Conservation (phyloP, 257 asterid genomes). For the Petunia axillaris region DNA sequence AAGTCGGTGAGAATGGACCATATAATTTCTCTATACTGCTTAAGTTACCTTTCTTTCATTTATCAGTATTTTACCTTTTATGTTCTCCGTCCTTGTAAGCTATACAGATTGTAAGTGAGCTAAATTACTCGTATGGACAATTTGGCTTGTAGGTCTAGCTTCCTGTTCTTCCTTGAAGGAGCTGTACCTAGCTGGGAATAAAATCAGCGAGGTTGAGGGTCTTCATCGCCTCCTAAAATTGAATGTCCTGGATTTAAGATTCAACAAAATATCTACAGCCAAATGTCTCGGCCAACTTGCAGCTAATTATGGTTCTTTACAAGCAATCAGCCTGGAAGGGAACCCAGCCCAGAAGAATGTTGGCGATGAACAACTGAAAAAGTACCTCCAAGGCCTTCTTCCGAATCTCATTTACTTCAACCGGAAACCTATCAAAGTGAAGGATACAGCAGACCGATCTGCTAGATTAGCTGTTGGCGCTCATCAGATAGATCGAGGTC, state of each 20-base stretch:
- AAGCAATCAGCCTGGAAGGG: constrained; percentile 90
- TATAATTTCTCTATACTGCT: constrained; percentile 4
- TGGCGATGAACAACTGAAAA: constrained; percentile 87
- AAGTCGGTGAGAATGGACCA: background rate
- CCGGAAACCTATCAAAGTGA: constrained; percentile 71
- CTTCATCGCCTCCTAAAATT: constrained; percentile 95
- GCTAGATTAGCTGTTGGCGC: constrained; percentile 61
- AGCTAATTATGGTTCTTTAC: constrained; percentile 84
- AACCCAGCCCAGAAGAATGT: constrained; percentile 96
- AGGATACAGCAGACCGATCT: constrained; percentile 73
- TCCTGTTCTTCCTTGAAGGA: constrained; percentile 91
- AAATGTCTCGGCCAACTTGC: constrained; percentile 98
- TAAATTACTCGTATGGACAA: constrained; percentile 18
- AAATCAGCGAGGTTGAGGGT: constrained; percentile 97
- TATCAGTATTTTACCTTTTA: constrained; percentile 7
- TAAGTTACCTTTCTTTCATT: constrained; percentile 3
- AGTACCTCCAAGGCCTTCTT: constrained; percentile 74
- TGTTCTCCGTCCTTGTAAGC: background rate
- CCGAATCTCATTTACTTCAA: constrained; percentile 81
- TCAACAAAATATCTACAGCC: constrained; percentile 90
- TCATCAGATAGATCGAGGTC: constrained; percentile 61
- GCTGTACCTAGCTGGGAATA: constrained; percentile 90
- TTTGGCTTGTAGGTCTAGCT: constrained; percentile 69
- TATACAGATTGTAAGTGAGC: background rate
- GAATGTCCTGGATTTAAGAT: constrained; percentile 79